phyloP scores from a whole-genome alignment of 768 basidiomycete species.

The Podaxis sp. region DNA sequence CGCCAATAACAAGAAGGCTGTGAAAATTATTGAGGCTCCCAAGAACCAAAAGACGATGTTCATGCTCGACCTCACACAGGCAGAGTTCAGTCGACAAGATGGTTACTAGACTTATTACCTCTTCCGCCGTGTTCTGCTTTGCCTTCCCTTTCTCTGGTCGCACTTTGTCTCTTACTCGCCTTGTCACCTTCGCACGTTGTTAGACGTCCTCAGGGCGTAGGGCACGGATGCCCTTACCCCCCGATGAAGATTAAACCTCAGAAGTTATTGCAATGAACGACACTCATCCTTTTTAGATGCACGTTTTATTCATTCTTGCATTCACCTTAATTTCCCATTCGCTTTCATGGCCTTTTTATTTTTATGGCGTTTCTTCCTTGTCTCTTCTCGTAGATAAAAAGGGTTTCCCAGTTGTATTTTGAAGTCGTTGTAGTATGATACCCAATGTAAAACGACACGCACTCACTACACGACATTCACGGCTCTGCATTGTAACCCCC shows the following conservation, averaged over 20 bases:
- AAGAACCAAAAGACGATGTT: slow-evolving; percentile 67
- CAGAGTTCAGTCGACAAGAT: slow-evolving; percentile 69
- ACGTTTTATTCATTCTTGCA: neutral
- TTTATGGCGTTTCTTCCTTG: neutral
- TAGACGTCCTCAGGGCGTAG: neutral
- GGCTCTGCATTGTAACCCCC: neutral
- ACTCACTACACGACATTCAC: neutral
- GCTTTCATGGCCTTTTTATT: neutral
- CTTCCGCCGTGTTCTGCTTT: slow-evolving; percentile 1
- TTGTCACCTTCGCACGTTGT: neutral
- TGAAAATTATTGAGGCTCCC: slow-evolving; percentile 79
- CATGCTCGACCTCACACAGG: slow-evolving; percentile 77
- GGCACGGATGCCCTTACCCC: neutral
- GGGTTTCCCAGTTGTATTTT: neutral
- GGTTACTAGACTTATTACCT: neutral
- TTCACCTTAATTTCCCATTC: slow-evolving; percentile 1
- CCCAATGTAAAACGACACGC: slow-evolving; percentile 6
- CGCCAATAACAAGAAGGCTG: slow-evolving; percentile 35
- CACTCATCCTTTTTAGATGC: neutral
- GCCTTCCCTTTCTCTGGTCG: slow-evolving; percentile 26
- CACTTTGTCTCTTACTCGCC: neutral
- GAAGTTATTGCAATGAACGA: neutral
- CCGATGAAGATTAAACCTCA: neutral
- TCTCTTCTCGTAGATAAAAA: neutral
- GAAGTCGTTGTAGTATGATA: slow-evolving; percentile 8